phyloP scores from a whole-genome alignment of 2,329 filamentous ascomycete species.

The Pestalotiopsis fici region DNA sequence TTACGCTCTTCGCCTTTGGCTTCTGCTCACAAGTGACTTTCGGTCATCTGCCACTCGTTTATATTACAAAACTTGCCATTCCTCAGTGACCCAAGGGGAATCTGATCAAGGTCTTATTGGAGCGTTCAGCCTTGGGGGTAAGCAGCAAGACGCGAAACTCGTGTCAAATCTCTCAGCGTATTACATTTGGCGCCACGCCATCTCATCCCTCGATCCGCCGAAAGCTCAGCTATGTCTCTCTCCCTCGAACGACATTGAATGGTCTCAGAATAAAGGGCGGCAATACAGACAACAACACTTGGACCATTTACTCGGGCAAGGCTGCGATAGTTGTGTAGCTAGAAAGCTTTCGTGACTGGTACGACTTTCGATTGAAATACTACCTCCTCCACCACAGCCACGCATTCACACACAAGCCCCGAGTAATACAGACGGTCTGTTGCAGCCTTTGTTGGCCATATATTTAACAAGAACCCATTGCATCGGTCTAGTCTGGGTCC shows the following conservation, averaged over 20 bases:
- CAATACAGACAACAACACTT: background rate
- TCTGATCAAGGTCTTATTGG: background rate
- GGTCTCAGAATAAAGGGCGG: background rate
- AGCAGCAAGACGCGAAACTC: background rate
- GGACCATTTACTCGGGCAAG: background rate
- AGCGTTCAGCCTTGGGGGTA: background rate
- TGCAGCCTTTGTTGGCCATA: constrained; percentile 1
- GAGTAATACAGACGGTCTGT: background rate
- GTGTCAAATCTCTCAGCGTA: background rate
- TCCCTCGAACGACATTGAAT: background rate
- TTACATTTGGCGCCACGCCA: background rate
- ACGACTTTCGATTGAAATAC: background rate
- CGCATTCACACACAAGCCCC: background rate
- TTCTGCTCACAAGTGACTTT: background rate
- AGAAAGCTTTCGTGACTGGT: background rate
- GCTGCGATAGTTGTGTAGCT: background rate
- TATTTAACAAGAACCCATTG: background rate
- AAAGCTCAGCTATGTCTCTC: constrained; percentile 1
- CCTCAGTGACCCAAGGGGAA: background rate
- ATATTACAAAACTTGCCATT: background rate
- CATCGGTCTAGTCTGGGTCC: background rate
- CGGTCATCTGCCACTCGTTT: constrained; percentile 4
- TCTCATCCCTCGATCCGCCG: background rate
- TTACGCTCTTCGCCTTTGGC: background rate
- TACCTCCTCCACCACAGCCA: background rate